A percentile compares a stretch with the other conserved stretches of the same genome.
phyloP scores from a whole-genome alignment of 148 eudicot genomes.

The Tetragonia tetragonoides region DNA sequence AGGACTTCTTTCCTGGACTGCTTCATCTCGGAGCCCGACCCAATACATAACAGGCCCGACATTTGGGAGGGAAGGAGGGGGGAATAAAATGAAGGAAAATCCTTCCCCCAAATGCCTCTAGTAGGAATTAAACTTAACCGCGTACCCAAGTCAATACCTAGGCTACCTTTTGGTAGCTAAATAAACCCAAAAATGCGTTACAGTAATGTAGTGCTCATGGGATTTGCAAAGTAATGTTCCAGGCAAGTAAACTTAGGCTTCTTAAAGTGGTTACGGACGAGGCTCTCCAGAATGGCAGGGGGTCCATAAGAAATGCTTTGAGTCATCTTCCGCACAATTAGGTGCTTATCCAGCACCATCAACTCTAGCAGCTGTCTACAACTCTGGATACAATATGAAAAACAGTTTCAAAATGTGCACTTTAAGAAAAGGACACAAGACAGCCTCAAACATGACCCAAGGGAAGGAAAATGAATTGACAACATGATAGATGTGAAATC shows the following conservation, averaged over 20 bases:
- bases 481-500: neutral
- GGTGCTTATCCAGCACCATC: slow-evolving; percentile 71
- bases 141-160: too few relatives aligned
- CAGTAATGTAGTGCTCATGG: slow-evolving; percentile 49
- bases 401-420: neutral
- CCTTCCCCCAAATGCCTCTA: neutral
- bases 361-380: slow-evolving; percentile 66
- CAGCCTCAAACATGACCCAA: neutral
- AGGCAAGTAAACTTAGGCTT: slow-evolving; percentile 46
- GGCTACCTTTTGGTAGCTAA: too few relatives aligned
- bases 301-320: slow-evolving; percentile 48
- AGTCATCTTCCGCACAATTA: slow-evolving; percentile 64
- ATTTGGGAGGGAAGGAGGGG: too few relatives aligned
- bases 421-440: too few relatives aligned
- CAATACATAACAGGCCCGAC: too few relatives aligned
- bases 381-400: slow-evolving; percentile 50
- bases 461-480: neutral
- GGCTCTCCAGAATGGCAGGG: slow-evolving; percentile 54
- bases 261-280: slow-evolving; percentile 39
- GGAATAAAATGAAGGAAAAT: neutral
- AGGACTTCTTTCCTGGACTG: too few relatives aligned
- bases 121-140: neutral
- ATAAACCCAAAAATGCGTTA: slow-evolving; percentile 13
- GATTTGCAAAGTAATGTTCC: slow-evolving; percentile 83
- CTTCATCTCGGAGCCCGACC: too few relatives aligned